phyloP scores from a whole-genome alignment of 208 protist species.

The Trypanosoma platydactyli region DNA sequence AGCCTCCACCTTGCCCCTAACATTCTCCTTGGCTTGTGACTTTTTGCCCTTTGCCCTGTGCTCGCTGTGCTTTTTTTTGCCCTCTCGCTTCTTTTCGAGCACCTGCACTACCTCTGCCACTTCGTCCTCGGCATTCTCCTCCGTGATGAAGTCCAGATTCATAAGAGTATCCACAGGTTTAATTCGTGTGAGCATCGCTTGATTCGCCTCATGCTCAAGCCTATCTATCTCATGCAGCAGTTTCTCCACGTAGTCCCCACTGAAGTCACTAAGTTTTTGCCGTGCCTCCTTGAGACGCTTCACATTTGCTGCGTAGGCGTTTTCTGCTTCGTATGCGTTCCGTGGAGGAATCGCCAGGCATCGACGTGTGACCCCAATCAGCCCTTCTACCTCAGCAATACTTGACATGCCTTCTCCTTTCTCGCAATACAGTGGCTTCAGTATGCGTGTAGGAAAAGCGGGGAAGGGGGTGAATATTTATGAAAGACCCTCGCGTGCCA shows the following conservation, averaged over 20 bases:
- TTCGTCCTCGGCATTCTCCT: slow-evolving; percentile 36
- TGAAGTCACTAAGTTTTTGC: slow-evolving; percentile 36
- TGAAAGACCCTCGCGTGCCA: too few species aligned
- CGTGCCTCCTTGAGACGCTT: slow-evolving; percentile 42
- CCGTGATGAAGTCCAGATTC: slow-evolving; percentile 22
- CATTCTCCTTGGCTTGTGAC: slow-evolving; percentile 28
- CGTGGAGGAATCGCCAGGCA: slow-evolving; percentile 51
- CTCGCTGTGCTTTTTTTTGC: slow-evolving; percentile 30
- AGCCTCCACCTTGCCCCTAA: slow-evolving; percentile 7
- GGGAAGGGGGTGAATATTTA: too few species aligned
- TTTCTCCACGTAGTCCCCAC: slow-evolving; percentile 51
- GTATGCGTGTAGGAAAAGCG: too few species aligned
- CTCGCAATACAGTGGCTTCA: not conserved
- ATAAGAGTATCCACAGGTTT: slow-evolving; percentile 33
- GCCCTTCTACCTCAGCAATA: slow-evolving; percentile 39
- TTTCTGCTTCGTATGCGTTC: slow-evolving; percentile 66
- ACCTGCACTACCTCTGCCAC: slow-evolving; percentile 18
- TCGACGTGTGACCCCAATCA: slow-evolving; percentile 39
- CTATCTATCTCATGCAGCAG: slow-evolving; percentile 32
- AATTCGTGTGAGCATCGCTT: not conserved
- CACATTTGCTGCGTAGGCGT: slow-evolving; percentile 37
- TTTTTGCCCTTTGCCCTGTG: slow-evolving; percentile 30
- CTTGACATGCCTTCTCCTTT: slow-evolving; percentile 15
- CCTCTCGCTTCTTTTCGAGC: slow-evolving; percentile 31
- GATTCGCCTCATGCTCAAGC: slow-evolving; percentile 34